Evolutionary conservation across 495 filamentous ascomycete species (phyloP), one percentile per base, ranked within the genome.

Genomic region (Aspergillus olivimuriae): DNA sequence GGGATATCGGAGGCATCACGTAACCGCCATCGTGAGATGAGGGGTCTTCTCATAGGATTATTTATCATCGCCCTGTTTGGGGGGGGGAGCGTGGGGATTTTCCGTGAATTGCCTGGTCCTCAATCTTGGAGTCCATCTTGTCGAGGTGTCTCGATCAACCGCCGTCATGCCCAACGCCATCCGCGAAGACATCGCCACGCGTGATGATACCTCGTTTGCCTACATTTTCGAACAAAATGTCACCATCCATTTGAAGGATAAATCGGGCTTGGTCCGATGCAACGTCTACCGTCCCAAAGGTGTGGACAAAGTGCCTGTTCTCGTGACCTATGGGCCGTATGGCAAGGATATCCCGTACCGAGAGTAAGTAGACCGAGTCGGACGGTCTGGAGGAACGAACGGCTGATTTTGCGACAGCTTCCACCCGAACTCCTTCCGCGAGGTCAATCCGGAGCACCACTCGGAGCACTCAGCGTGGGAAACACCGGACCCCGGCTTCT

Each of bases 401-500:
- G 15, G 20, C 18, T 37, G 60, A 51, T 30, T 4, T 2, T 4
- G n/a, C n/a, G n/a, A 10, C 9, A 43, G 40, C 34, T 71, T 69
- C 46, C 61, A 68, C 34, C 41, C 58, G 0, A 48, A 68, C 41
- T 75, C 70, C 14, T 76, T 65, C 51, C 51, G 58, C 21, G 70
- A 76, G 42, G 70, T 75, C 32, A 76, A 76, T 50, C 56, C 66
- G 6, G 63, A 74, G 39, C 75, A 82, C 47, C 52, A 56, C 23
- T 63, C 59, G 0, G 43, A 55, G 11, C 74, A 82, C 45, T 82
- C 80, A 0, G 71, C 73, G 0, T 84, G 80, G 80, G 79, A 83
- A 52, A 82, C 79, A 0, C 80, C 79, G 2, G 77, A 81, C 44
- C 80, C 80, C 0, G 69, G 61, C 6, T 83, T 70, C 60, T 84